These are phyloP conservation scores for Aspergillus biplanus DNA, from an alignment of 495 filamentous ascomycete genomes.

Conservation along the genomic window DNA sequence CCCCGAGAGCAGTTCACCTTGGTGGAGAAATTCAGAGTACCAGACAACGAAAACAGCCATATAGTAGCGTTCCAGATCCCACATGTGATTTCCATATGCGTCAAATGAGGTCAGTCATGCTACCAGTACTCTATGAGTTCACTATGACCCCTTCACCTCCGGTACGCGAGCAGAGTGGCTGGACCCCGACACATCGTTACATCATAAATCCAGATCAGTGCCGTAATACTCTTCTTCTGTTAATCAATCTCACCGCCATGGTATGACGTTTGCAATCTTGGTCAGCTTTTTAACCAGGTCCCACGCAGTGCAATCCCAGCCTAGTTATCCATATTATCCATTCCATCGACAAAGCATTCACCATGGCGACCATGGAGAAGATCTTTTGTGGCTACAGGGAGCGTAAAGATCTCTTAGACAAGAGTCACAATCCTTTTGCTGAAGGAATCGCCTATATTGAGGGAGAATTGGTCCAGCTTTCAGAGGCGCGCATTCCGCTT, in stretches of 20 bases:
- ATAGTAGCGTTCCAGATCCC: background rate
- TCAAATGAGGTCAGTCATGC: background rate
- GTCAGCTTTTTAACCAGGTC: background rate
- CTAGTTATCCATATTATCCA: background rate
- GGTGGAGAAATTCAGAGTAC: background rate
- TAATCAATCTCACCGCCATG: background rate
- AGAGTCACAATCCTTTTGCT: slow-evolving; percentile 35
- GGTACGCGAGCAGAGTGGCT: background rate
- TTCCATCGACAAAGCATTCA: background rate
- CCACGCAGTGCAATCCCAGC: background rate
- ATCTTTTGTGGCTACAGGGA: slow-evolving; percentile 34
- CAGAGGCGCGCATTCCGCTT: slow-evolving; percentile 40
- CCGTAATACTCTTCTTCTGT: background rate
- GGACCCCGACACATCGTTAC: background rate
- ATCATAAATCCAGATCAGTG: background rate
- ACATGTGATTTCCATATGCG: background rate
- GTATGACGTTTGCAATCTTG: background rate
- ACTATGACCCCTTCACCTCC: background rate
- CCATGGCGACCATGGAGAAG: slow-evolving; percentile 37
- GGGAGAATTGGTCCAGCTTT: slow-evolving; percentile 34
- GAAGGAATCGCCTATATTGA: slow-evolving; percentile 42
- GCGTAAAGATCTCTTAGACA: slow-evolving; percentile 30
- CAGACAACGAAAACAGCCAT: background rate
- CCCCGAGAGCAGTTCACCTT: background rate
- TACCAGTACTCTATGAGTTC: background rate